Conservation (phyloP, 306 rosid genomes). For the Vicia villosa region DNA sequence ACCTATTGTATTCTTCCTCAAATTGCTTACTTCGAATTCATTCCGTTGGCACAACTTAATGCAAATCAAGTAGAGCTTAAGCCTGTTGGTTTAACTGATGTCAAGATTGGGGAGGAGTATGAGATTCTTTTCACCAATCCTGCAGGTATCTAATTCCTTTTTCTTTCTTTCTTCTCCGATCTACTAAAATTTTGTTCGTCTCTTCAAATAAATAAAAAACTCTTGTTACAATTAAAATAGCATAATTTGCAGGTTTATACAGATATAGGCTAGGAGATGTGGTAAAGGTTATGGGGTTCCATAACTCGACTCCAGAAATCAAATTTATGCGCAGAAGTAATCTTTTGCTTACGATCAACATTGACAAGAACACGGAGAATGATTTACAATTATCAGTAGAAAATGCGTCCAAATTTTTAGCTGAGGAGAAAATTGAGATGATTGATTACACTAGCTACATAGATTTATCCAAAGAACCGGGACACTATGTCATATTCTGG, state of each 20-base stretch:
- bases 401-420: slow-evolving; percentile 53
- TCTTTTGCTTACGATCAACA: slow-evolving; percentile 71
- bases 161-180: too few species aligned
- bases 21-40: slow-evolving; percentile 87
- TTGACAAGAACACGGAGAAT: slow-evolving; percentile 89
- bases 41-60: slow-evolving; percentile 49
- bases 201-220: too few species aligned
- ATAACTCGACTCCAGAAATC: slow-evolving; percentile 74
- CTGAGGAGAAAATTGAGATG: slow-evolving; percentile 73
- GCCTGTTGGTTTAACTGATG: slow-evolving; percentile 74
- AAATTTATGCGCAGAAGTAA: slow-evolving; percentile 66
- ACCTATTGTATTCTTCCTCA: slow-evolving; percentile 83
- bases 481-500: slow-evolving; percentile 86
- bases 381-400: slow-evolving; percentile 81
- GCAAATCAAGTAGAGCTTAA: slow-evolving; percentile 30
- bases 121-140: slow-evolving; percentile 65
- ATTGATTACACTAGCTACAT: slow-evolving; percentile 75
- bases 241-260: slow-evolving; percentile 61
- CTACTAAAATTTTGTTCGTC: too few species aligned
- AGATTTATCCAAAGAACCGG: slow-evolving; percentile 68
- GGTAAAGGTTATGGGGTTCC: slow-evolving; percentile 77
- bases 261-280: slow-evolving; percentile 80
- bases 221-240: too few species aligned
- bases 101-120: slow-evolving; percentile 71
- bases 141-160: slow-evolving; percentile 60